Conservation (phyloP, 1,284 basidiomycete genomes). For the Cryptococcus sp. region DNA sequence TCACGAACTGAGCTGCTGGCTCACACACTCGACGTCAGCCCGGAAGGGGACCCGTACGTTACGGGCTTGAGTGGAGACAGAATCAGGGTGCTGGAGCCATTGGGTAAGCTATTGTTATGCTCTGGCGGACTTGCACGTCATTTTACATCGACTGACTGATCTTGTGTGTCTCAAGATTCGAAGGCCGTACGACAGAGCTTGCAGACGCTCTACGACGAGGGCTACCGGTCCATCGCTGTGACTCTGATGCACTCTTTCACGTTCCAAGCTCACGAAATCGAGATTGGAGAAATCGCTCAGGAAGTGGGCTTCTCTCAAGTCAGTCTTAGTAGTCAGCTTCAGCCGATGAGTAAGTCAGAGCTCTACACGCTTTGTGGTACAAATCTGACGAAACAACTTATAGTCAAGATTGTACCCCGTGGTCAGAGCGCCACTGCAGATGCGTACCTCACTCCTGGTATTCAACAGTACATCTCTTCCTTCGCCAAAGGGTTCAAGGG, state of each 20-base stretch:
- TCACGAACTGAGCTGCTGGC: not conserved
- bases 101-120: too few species aligned
- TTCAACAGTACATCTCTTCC: constrained; percentile 52
- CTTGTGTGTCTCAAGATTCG: constrained; percentile 43
- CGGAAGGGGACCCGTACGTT: too few species aligned
- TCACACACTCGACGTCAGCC: too few species aligned
- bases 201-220: constrained; percentile 34
- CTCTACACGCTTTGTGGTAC: not conserved
- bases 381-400: not conserved
- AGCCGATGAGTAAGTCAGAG: constrained; percentile 39
- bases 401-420: constrained; percentile 53
- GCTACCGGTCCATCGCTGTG: constrained; percentile 36
- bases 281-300: constrained; percentile 33
- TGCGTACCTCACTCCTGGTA: constrained; percentile 58
- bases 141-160: too few species aligned
- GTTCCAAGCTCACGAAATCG: constrained; percentile 39
- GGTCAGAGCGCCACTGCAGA: constrained; percentile 57
- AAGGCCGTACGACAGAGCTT: constrained; percentile 30
- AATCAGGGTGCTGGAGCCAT: too few species aligned
- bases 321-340: constrained; percentile 34
- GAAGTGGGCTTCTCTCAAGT: constrained; percentile 42
- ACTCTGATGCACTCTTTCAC: constrained; percentile 42
- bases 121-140: too few species aligned
- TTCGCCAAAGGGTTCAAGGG: constrained; percentile 52
- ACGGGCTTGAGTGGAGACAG: too few species aligned